Conservation (phyloP, 345 rosid species). For the Eucalyptus polybractea region DNA sequence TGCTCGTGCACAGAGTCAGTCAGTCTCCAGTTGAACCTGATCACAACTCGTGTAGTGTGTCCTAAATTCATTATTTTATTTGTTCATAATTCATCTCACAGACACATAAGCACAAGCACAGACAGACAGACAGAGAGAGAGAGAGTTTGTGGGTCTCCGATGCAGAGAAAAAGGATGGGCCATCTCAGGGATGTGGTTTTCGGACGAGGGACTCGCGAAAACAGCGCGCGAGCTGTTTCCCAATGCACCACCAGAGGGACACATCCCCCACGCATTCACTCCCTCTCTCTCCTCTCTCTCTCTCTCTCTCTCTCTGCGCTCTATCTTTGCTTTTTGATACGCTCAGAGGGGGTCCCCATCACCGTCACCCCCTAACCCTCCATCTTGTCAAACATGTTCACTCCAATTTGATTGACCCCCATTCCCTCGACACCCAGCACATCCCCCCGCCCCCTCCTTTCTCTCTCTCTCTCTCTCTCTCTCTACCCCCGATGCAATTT, state of each 20-base stretch:
- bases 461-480: not conserved
- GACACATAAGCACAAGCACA: not conserved
- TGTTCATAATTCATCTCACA: not conserved
- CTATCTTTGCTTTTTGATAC: not conserved
- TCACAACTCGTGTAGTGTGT: not conserved
- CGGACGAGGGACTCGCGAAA: conserved; percentile 44
- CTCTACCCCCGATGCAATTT: not conserved
- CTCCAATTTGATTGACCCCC: not conserved
- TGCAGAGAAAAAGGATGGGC: not conserved
- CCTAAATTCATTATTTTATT: not conserved
- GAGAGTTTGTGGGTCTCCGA: conserved; percentile 2
- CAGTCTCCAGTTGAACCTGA: not conserved
- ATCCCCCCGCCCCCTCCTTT: not conserved
- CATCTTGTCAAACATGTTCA: not conserved
- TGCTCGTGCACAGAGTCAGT: not conserved
- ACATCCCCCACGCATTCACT: not conserved
- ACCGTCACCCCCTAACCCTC: not conserved
- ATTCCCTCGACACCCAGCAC: not conserved
- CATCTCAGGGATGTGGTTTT: not conserved
- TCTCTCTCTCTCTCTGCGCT: not conserved
- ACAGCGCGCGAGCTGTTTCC: conserved; percentile 81
- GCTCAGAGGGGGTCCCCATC: not conserved
- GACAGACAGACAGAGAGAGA: not conserved
- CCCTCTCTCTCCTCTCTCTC: not conserved
- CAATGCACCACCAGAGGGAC: conserved; percentile 17